Conservation (phyloP, 257 asterid species). For the Solanum arcanum region DNA sequence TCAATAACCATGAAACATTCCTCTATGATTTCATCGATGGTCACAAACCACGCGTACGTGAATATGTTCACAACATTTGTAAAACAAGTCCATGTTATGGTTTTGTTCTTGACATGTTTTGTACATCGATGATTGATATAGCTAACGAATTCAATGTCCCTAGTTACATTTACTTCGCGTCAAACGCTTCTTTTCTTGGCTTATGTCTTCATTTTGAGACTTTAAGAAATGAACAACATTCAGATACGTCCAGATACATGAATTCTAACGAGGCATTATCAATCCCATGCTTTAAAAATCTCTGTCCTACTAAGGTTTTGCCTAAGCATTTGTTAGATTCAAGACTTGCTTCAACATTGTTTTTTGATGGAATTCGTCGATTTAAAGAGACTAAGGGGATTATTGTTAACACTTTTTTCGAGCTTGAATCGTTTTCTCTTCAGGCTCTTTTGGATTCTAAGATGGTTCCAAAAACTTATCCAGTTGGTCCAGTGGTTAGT, state of each 20-base stretch:
- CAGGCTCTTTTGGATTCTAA: neutral
- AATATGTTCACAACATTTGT: neutral
- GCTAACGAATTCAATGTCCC: conserved; percentile 29
- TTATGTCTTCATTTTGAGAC: neutral
- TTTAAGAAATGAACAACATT: neutral
- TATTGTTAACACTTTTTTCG: conserved; percentile 38
- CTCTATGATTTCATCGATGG: neutral
- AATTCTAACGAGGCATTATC: neutral
- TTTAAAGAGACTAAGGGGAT: conserved; percentile 19
- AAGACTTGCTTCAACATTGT: neutral
- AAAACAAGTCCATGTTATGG: conserved; percentile 8
- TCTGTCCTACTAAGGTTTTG: conserved; percentile 14
- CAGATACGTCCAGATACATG: neutral
- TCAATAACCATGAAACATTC: neutral
- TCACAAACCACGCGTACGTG: neutral
- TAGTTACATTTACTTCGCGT: conserved; percentile 21
- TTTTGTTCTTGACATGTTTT: conserved; percentile 29
- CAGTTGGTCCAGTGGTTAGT: conserved; percentile 35
- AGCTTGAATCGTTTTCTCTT: conserved; percentile 24
- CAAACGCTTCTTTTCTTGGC: conserved; percentile 17
- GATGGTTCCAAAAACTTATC: conserved; percentile 21
- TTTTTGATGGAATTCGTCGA: neutral
- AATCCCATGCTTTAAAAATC: conserved; percentile 10
- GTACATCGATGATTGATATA: conserved; percentile 17
- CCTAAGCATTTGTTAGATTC: conserved; percentile 4